These are phyloP conservation scores for Solanum pimpinellifolium DNA, from an alignment of 257 asterid species.

Conservation along the genomic window DNA sequence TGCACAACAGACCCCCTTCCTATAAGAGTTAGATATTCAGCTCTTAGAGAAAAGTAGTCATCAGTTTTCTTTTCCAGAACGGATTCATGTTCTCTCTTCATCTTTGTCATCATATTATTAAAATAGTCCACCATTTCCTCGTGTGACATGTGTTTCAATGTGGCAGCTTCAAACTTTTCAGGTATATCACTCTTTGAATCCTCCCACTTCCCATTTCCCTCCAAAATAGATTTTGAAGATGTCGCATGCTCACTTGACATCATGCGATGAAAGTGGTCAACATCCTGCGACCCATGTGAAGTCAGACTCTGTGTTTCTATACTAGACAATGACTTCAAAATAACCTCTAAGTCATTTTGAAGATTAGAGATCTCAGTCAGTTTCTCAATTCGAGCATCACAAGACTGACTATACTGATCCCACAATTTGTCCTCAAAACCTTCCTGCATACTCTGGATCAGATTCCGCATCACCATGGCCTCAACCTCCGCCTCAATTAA, in stretches of 20 bases:
- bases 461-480: conserved; percentile 39
- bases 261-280: conserved; percentile 40
- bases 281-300: conserved; percentile 57
- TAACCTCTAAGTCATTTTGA: conserved; percentile 41
- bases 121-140: conserved; percentile 54
- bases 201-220: conserved; percentile 45
- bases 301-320: conserved; percentile 31
- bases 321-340: conserved; percentile 45
- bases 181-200: conserved; percentile 31
- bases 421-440: conserved; percentile 31
- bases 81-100: conserved; percentile 77
- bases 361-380: conserved; percentile 43
- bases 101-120: conserved; percentile 38
- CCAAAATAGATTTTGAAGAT: conserved; percentile 16
- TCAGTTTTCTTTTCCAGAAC: conserved; percentile 53
- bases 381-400: conserved; percentile 44
- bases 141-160: conserved; percentile 39
- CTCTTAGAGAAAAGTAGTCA: conserved; percentile 41
- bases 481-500: conserved; percentile 33
- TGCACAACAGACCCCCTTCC: conserved; percentile 32
- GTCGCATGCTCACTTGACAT: conserved; percentile 24
- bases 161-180: conserved; percentile 46
- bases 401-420: conserved; percentile 27
- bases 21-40: conserved; percentile 43
- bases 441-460: conserved; percentile 24